Base-by-base conservation (phyloP, 2,329 filamentous ascomycete species). In the Colletotrichum sp. region DNA sequence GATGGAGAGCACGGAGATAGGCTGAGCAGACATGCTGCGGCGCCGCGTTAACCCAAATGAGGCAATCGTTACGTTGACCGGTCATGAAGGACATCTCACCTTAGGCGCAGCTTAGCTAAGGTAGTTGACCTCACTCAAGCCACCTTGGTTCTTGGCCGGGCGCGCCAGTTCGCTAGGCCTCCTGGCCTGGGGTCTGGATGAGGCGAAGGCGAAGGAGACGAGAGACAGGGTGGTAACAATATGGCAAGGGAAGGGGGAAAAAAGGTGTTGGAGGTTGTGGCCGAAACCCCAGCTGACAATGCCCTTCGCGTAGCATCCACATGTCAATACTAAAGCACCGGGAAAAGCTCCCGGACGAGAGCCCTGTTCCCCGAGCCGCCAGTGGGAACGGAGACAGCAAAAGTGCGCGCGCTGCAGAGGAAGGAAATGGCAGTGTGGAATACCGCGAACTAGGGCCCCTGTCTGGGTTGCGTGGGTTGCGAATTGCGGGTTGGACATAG, bases 41-140 rank as follows among this genome's bases (percentile, higher is more conserved):
- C 61, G 63, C 30, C 60, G 30, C 21, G 43, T 74, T 66, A 66
- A 24, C 18, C 72, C 72, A n/a, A 74, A 74, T 66, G 72, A 71
- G 72, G 72, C 59, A 74, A 74, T 74, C 43, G 72, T 74, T 74
- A 71, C 72, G 72, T 74, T 66, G 61, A 61, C 57, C 57, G 28
- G 43, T 28, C n/a, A 70, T 70, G n/a, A 52, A 32, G 57, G 59
- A 3, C 43, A 36, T 65, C 67, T 74, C 71, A 69, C 66, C 57
- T 57, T 21, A 26, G 32, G 32, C 36, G 21, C 32, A 21, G 67
- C 67, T 74, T 74, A 66, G 59, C 72, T 71, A 59, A 74, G 67
- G 36, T 59, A n/a, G 36, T 63, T 32, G 57, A 52, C 34, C 68
- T 28, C 68, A 55, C 57, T 60, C n/a, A 34, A 60, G 36, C 36